Evolutionary conservation across 306 rosid species (phyloP), one percentile per base, ranked within the genome.

Genomic region (Myrica gale): DNA sequence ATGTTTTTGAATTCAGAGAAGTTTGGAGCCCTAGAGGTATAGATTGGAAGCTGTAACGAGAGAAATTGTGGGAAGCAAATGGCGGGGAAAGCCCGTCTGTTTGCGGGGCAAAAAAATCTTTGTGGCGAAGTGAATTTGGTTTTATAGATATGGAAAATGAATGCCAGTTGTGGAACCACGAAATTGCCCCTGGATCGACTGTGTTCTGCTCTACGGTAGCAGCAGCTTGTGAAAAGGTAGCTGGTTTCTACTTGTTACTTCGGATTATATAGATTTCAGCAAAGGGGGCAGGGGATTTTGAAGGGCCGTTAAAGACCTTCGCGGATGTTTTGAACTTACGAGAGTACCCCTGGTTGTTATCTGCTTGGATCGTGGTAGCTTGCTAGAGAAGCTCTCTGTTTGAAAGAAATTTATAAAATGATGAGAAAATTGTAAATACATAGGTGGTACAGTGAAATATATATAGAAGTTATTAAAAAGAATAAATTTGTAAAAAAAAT

Each of bases 81-180:
- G 98, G 98, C 98, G 98, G 97, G 98, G 94, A 87, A 90, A 83
- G 75, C 53, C 3, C 37, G 37, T 2, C 0, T 7, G 26, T 71
- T 79, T 68, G 57, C 77, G 79, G 80, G 74, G 67, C 75, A 76
- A 77, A 86, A 74, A 42, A 72, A 45, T 79, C 74, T 43, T 67
- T 23, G 46, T 57, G 57, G 17, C 70, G 52, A 77, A 74, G 57
- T 76, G 87, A 85, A 80, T 84, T 67, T 74, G 84, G 4, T 77
- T 81, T 69, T 68, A 56, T 76, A 4, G 48, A 68, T 37, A 74
- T 44, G 7, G 76, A 79, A 74, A 72, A 71, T 0, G 81, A 46
- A 83, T 62, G 37, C 13, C 1, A 5, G 2, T 0, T 0, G 0
- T 3, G 13, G 50, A 77, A 39, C 79, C 77, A 84, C 92, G 41